Percentiles rank a stretch among this genome's conserved stretches.
phyloP scores from a whole-genome alignment of 257 asterid genomes.

The Solanum bukasovii region DNA sequence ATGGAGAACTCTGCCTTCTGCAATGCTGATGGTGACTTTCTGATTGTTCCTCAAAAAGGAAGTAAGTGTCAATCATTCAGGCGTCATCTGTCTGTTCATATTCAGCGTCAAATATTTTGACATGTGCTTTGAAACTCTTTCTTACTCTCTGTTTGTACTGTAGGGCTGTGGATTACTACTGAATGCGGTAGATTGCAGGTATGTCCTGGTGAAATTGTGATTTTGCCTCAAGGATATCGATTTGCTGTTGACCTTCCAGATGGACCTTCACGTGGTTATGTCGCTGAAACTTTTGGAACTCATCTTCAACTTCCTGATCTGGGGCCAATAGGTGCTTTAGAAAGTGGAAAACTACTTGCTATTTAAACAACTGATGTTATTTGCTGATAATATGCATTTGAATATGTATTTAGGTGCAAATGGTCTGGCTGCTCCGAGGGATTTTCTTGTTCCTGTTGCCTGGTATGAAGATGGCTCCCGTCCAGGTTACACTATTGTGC shows the following conservation, averaged over 20 bases:
- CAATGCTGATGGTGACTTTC: slow-evolving; percentile 94
- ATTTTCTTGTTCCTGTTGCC: slow-evolving; percentile 80
- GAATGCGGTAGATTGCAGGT: slow-evolving; percentile 85
- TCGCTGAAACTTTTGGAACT: slow-evolving; percentile 86
- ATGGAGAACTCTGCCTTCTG: slow-evolving; percentile 93
- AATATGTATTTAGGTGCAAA: slow-evolving; percentile 59
- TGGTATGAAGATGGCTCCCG: slow-evolving; percentile 54
- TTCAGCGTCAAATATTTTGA: not conserved
- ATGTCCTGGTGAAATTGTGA: slow-evolving; percentile 73
- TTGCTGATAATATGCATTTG: not conserved
- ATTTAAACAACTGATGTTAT: not conserved
- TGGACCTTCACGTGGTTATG: slow-evolving; percentile 86
- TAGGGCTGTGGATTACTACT: slow-evolving; percentile 85
- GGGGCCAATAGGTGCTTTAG: slow-evolving; percentile 77
- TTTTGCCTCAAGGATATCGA: slow-evolving; percentile 84
- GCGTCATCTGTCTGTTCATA: not conserved
- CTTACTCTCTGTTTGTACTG: slow-evolving; percentile 6
- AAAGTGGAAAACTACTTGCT: not conserved
- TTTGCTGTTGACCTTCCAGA: slow-evolving; percentile 80
- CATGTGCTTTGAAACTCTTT: not conserved
- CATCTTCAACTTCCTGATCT: slow-evolving; percentile 99
- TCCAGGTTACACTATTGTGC: slow-evolving; percentile 84
- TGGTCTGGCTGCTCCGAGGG: slow-evolving; percentile 95
- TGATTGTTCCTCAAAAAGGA: slow-evolving; percentile 94
- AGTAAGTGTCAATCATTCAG: slow-evolving; percentile 38